These are phyloP conservation scores for Sequoia sempervirens DNA, from an alignment of 75 land plant species.

Conservation along the genomic window DNA sequence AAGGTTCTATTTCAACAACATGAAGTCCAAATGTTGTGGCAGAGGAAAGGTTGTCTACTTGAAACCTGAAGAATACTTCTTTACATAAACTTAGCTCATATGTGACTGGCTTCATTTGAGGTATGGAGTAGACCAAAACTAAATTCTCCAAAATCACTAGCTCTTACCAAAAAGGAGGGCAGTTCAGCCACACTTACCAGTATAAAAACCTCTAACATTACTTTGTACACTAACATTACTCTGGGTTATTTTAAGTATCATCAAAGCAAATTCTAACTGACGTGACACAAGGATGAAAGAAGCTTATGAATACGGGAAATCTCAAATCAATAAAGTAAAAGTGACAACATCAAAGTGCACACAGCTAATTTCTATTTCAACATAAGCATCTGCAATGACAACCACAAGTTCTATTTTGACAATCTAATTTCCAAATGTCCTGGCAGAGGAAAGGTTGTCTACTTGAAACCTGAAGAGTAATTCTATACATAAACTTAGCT, in stretches of 20 bases:
- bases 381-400: neutral
- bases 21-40: neutral
- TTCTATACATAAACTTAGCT: neutral
- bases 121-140: neutral
- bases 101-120: neutral
- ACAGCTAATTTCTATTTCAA: neutral
- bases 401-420: neutral
- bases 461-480: neutral
- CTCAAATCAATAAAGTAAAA: neutral
- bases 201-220: neutral
- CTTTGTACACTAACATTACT: neutral
- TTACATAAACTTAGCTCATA: neutral
- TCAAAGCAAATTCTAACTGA: neutral
- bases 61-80: neutral
- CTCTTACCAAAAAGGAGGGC: neutral
- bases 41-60: neutral
- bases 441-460: neutral
- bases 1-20: neutral
- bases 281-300: neutral
- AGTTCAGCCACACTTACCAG: neutral
- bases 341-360: neutral
- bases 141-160: neutral
- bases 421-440: neutral
- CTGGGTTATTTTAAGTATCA: neutral
- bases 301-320: neutral